A percentile compares a stretch with the other conserved stretches of the same genome.
phyloP scores from a whole-genome alignment of 495 filamentous ascomycete species.

The Penicillium manginii region DNA sequence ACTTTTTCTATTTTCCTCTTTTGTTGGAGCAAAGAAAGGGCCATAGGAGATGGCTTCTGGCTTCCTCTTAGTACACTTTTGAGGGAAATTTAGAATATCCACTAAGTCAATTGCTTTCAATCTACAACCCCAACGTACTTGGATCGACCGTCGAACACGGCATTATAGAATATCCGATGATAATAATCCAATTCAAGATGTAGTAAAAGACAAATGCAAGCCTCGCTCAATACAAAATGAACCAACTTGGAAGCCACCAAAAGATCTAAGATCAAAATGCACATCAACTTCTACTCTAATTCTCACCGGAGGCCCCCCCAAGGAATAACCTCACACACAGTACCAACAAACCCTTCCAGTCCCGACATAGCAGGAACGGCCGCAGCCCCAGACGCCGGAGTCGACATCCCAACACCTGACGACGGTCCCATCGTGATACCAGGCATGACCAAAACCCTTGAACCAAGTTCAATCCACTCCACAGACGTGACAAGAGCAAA shows the following conservation, averaged over 20 bases:
- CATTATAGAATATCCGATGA: neutral
- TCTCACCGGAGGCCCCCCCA: constrained; percentile 22
- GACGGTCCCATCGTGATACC: constrained; percentile 48
- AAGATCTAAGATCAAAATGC: neutral
- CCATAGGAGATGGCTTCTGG: neutral
- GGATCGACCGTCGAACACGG: neutral
- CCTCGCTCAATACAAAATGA: neutral
- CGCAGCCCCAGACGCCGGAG: constrained; percentile 20
- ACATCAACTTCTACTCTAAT: constrained; percentile 2
- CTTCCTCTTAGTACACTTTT: constrained; percentile 1
- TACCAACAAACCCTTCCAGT: constrained; percentile 55
- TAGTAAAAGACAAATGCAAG: neutral
- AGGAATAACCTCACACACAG: constrained; percentile 41
- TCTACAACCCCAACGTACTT: constrained; percentile 5
- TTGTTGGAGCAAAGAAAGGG: neutral
- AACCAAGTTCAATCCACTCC: constrained; percentile 86
- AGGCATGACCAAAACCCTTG: constrained; percentile 77
- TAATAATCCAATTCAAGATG: neutral
- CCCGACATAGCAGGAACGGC: constrained; percentile 31
- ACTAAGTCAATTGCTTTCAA: constrained; percentile 19
- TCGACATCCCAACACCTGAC: constrained; percentile 31
- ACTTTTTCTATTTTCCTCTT: neutral
- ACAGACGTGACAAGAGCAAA: constrained; percentile 75
- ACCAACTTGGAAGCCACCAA: neutral
- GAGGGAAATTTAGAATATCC: constrained; percentile 3